These are phyloP conservation scores for Sorghum bicolor DNA, from an alignment of 176 grass and related monocot species.

Conservation along the genomic window Sorghum_bicolor_NCBIv3 NC_012875.2:44895501-44896000, in stretches of 20 bases:
- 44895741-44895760: conserved; percentile 15
- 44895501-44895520: background rate
- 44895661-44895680: no score
- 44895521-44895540: background rate
- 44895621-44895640: background rate
- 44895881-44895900: background rate
- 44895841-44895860: conserved; percentile 89
- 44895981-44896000: conserved; percentile 99
- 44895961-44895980: conserved; percentile 97
- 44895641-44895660: background rate
- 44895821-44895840: conserved; percentile 95
- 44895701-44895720: background rate
- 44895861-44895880: conserved; percentile 3
- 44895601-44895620: background rate
- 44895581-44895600: background rate
- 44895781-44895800: conserved; percentile 80
- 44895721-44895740: background rate
- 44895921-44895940: background rate
- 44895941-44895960: conserved; percentile 73
- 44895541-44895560: background rate
- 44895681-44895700: background rate
- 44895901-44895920: conserved; percentile 10
- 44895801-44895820: conserved; percentile 78
- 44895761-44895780: conserved; percentile 87
- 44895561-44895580: background rate